phyloP scores from a whole-genome alignment of 352 stramenopile species.

The Pythium pyrilobum region DNA sequence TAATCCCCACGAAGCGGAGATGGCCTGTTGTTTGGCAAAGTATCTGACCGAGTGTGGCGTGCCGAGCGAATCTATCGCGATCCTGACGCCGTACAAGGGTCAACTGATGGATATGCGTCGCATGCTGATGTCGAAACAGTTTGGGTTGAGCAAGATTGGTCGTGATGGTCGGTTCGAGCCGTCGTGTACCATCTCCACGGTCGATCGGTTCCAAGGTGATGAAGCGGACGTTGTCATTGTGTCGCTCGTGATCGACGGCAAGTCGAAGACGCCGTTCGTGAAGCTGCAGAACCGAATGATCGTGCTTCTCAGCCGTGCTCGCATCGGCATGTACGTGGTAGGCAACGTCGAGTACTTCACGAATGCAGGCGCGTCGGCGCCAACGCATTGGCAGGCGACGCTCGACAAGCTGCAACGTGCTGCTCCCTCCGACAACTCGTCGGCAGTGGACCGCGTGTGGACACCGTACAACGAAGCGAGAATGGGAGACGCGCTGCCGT shows the following conservation, averaged over 20 bases:
- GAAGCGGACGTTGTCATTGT: conserved; percentile 87
- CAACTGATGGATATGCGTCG: conserved; percentile 85
- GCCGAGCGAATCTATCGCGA: conserved; percentile 59
- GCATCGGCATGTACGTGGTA: conserved; percentile 82
- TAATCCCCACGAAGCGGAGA: conserved; percentile 68
- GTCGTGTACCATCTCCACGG: conserved; percentile 70
- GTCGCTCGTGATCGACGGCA: conserved; percentile 85
- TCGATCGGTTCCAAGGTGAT: conserved; percentile 89
- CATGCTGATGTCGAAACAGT: conserved; percentile 48
- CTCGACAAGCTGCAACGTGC: conserved; percentile 46
- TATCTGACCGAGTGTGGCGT: conserved; percentile 80
- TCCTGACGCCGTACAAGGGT: conserved; percentile 88
- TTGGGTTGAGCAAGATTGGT: conserved; percentile 15
- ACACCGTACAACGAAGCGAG: conserved; percentile 32
- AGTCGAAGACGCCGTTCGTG: conserved; percentile 84
- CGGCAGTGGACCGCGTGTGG: conserved; percentile 17
- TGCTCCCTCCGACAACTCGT: conserved; percentile 33
- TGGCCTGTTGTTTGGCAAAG: conserved; percentile 70
- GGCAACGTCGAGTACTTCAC: conserved; percentile 82
- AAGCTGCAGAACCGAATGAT: conserved; percentile 89
- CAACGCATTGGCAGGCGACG: conserved; percentile 71
- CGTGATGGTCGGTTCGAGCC: conserved; percentile 22
- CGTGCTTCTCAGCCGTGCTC: conserved; percentile 79
- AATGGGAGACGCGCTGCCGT: conserved; percentile 52
- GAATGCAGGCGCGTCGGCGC: conserved; percentile 20